phyloP scores from a whole-genome alignment of 306 rosid genomes.

The Carpinus fangiana region DNA sequence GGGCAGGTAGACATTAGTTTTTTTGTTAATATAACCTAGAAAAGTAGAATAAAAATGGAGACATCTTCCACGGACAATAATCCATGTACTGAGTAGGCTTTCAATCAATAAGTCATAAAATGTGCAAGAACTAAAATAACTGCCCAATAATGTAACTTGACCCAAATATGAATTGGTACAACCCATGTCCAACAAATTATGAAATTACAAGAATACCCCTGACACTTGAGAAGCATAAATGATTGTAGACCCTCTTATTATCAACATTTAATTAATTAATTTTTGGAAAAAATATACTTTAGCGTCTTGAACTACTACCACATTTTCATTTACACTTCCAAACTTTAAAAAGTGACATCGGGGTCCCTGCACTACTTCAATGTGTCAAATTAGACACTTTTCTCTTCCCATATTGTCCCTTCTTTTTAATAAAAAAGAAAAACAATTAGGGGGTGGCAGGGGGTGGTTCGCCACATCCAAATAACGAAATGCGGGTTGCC shows the following conservation, averaged over 20 bases:
- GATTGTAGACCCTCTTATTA: neutral
- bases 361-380: no score
- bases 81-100: neutral
- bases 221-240: neutral
- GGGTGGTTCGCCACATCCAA: no score
- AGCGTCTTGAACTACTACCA: no score
- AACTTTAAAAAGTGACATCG: no score
- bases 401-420: no score
- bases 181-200: neutral
- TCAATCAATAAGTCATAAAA: neutral
- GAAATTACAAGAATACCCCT: neutral
- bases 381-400: no score
- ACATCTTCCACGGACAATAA: neutral
- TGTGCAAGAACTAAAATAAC: neutral
- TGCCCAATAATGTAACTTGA: neutral
- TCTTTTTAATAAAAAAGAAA: no score
- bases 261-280: neutral
- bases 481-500: no score
- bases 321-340: no score
- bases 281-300: neutral
- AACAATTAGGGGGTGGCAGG: no score
- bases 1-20: constrained; percentile 69
- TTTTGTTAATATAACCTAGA: neutral
- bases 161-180: neutral
- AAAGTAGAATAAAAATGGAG: neutral